Conservation (phyloP, 352 stramenopile genomes). For the Globisporangium uncinulatum region DNA sequence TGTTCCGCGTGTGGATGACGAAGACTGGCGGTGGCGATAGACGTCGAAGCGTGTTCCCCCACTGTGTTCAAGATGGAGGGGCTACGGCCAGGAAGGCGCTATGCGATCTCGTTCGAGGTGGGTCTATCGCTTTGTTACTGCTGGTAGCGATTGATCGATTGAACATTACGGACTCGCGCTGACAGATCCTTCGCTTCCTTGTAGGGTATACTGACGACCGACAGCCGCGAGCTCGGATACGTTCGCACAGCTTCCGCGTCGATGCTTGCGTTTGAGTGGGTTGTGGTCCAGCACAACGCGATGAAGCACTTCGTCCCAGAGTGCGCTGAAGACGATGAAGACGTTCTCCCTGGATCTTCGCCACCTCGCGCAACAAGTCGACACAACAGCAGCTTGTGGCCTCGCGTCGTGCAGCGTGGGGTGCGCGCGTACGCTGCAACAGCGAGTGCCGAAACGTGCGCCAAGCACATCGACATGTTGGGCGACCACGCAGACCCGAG, state of each 20-base stretch:
- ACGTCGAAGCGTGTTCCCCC: constrained; percentile 39
- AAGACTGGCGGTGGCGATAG: constrained; percentile 20
- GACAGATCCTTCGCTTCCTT: neutral
- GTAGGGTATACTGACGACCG: constrained; percentile 33
- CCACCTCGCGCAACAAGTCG: neutral
- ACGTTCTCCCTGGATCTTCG: too few relatives aligned
- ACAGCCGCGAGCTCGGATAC: constrained; percentile 17
- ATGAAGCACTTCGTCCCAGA: constrained; percentile 4
- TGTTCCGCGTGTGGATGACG: neutral
- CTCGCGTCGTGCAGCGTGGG: constrained; percentile 25
- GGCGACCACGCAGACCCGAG: constrained; percentile 26
- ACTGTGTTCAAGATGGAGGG: constrained; percentile 60
- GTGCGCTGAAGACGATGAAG: neutral
- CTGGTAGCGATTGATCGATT: too few relatives aligned
- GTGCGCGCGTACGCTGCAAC: constrained; percentile 33
- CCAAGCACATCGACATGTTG: constrained; percentile 35
- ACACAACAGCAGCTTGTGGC: constrained; percentile 27
- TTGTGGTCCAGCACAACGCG: constrained; percentile 46
- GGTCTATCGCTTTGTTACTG: neutral
- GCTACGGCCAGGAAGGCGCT: constrained; percentile 43
- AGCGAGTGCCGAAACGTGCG: constrained; percentile 20
- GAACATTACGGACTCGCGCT: neutral
- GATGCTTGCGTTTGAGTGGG: constrained; percentile 40
- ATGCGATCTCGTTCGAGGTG: constrained; percentile 58
- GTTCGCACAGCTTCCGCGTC: constrained; percentile 33